Percentiles rank a stretch among this genome's conserved stretches.
Conservation (phyloP, 495 filamentous ascomycete species). For the Talaromyces proteolyticus region DNA sequence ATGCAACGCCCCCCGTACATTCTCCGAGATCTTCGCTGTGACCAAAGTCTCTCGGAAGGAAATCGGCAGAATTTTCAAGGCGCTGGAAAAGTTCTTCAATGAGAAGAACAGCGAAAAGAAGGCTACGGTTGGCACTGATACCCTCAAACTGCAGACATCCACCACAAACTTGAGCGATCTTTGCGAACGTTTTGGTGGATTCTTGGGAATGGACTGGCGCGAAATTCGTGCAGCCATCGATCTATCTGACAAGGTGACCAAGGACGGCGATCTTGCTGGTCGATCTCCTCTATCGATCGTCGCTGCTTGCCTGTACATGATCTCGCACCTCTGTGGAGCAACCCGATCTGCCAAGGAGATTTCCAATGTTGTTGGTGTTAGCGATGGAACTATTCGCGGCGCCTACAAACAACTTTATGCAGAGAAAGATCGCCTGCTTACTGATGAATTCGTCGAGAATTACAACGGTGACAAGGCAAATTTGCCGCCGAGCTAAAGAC, state of each 20-base stretch:
- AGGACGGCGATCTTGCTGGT: conserved; percentile 74
- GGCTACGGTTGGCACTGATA: conserved; percentile 36
- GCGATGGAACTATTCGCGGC: conserved; percentile 91
- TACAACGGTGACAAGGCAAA: conserved; percentile 63
- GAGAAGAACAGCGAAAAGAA: conserved; percentile 49
- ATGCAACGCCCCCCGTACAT: conserved; percentile 77
- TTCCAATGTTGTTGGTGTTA: conserved; percentile 72
- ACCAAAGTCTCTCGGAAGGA: conserved; percentile 96
- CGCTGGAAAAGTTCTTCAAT: conserved; percentile 78
- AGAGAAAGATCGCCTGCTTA: conserved; percentile 66
- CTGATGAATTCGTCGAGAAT: conserved; percentile 65
- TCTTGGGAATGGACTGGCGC: conserved; percentile 61
- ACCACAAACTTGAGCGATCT: conserved; percentile 74
- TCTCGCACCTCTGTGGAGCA: conserved; percentile 74
- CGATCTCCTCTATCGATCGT: conserved; percentile 92
- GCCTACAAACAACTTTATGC: conserved; percentile 84
- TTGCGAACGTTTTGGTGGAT: conserved; percentile 81
- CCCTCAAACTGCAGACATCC: conserved; percentile 55
- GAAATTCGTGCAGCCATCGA: conserved; percentile 67
- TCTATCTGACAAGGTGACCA: conserved; percentile 67
- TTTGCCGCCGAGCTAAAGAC: conserved; percentile 48
- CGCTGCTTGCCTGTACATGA: conserved; percentile 94
- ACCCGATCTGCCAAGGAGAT: conserved; percentile 81
- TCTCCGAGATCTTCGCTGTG: conserved; percentile 84
- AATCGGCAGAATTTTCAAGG: conserved; percentile 93